A percentile compares a stretch with the other conserved stretches of the same genome.
Conservation (phyloP, 106 monocot species). For the Apostasia ramifera region DNA sequence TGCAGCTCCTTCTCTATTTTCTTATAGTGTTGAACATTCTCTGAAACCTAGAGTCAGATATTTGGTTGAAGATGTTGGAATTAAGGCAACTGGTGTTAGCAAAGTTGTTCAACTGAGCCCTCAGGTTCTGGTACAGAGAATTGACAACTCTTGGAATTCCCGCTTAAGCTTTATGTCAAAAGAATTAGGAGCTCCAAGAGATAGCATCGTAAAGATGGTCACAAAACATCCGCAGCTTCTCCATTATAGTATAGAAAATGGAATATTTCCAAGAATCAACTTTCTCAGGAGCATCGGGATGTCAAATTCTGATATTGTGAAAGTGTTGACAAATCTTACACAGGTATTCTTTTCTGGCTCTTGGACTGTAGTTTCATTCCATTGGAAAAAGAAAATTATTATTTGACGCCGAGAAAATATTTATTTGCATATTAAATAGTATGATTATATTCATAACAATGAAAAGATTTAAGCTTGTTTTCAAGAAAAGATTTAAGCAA, state of each 20-base stretch:
- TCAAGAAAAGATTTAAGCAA: too few species aligned
- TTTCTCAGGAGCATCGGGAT: slow-evolving; percentile 96
- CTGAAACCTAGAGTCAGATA: slow-evolving; percentile 84
- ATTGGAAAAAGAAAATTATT: too few species aligned
- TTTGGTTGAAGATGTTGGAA: slow-evolving; percentile 91
- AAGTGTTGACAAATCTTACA: slow-evolving; percentile 85
- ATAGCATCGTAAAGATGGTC: slow-evolving; percentile 89
- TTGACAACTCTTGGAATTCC: slow-evolving; percentile 77
- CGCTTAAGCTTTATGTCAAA: slow-evolving; percentile 72
- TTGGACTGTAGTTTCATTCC: too few species aligned
- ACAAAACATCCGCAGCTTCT: slow-evolving; percentile 95
- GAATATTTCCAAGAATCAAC: slow-evolving; percentile 85
- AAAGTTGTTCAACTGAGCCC: slow-evolving; percentile 97
- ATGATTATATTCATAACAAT: not conserved
- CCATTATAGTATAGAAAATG: slow-evolving; percentile 97
- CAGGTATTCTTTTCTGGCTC: slow-evolving; percentile 37
- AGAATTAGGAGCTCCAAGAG: slow-evolving; percentile 82
- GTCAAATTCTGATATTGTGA: slow-evolving; percentile 75
- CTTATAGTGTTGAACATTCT: slow-evolving; percentile 85
- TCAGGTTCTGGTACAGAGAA: slow-evolving; percentile 80
- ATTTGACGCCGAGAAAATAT: not conserved
- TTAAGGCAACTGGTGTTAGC: slow-evolving; percentile 58
- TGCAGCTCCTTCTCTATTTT: slow-evolving; percentile 83
- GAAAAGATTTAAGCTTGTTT: not conserved
- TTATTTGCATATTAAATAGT: not conserved